Base-by-base conservation (phyloP, 768 basidiomycete species). In the Auricularia heimuer region DNA sequence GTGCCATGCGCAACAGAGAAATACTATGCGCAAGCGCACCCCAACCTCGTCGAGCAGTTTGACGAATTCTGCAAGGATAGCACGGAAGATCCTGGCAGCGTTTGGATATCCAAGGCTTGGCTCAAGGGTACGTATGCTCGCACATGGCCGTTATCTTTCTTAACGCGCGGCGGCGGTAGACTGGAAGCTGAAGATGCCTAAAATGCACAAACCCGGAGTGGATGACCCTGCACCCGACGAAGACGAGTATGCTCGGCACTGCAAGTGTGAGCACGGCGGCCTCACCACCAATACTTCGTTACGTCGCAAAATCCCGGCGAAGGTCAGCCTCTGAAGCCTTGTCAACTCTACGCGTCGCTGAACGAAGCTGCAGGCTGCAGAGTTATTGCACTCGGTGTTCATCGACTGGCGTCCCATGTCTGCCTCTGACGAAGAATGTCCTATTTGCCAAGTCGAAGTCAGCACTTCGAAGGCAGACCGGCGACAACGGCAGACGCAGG, bases 61-160 rank as follows among this genome's bases (percentile, higher is more conserved):
- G 85, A 90, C 60, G 77, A 80, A 3, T 71, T 84, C 4, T 78
- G 78, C 45, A 76, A 80, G 34, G 75, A 75, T 3, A 75, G 76
- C 12, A 81, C 82, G 64, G 72, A 74, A 16, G 67, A 68, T 16
- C 10, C 56, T 4, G 29, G 34, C 24, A 82, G 82, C 6, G 86
- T 80, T 71, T 90, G 87, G 86, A 83, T 93, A 70, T 93, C 92
- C 0, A 91, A 87, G 71, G 73, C 75, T 4, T 94, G 92, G 92
- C 73, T 89, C 3, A 88, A 81, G 82, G 91, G 91, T 88, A 65
- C 16, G 73, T 65, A 54, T 51, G 36, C 16, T 18, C 61, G 54
- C 54, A 62, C 44, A 54, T 44, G 35, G 29, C 35, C 16, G 3
- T 35, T 12, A 11, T 6, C 7, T 3, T 60, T 2, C 65, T 65